Evolutionary conservation across 2,329 filamentous ascomycete genomes (phyloP).

Genomic region (Trichoderma aggressivum): DNA sequence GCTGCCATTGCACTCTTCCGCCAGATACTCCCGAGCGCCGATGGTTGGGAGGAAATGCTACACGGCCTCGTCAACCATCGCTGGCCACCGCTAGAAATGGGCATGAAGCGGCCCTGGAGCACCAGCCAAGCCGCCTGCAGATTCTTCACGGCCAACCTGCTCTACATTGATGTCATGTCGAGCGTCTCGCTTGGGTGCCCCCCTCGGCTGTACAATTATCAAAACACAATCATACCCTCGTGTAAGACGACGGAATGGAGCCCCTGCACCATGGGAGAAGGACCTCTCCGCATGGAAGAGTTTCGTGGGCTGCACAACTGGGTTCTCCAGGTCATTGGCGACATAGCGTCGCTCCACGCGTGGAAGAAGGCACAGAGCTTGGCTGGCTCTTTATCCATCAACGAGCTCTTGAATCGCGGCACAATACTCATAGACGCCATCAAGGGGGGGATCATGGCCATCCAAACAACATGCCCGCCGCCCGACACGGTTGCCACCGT

Average conservation of each 20-base stretch:
- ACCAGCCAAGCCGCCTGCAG: constrained; percentile 45
- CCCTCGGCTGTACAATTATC: constrained; percentile 43
- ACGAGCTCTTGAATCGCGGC: constrained; percentile 45
- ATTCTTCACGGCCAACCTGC: constrained; percentile 46
- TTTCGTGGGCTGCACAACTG: constrained; percentile 57
- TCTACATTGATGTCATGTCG: constrained; percentile 50
- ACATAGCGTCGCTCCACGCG: constrained; percentile 50
- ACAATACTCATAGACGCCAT: constrained; percentile 39
- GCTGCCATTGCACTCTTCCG: constrained; percentile 49
- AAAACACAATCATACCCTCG: constrained; percentile 37
- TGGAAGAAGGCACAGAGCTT: constrained; percentile 51
- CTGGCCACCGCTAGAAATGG: constrained; percentile 36
- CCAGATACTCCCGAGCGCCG: constrained; percentile 40
- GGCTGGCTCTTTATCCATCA: constrained; percentile 42
- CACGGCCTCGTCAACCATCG: constrained; percentile 29
- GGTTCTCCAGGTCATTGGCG: constrained; percentile 52
- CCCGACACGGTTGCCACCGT: constrained; percentile 9
- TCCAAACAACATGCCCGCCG: constrained; percentile 25
- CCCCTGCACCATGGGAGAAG: constrained; percentile 24
- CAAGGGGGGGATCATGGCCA: constrained; percentile 29
- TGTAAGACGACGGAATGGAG: constrained; percentile 24
- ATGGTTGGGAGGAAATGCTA: constrained; percentile 38
- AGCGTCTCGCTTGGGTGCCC: constrained; percentile 43
- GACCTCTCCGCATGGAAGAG: constrained; percentile 44
- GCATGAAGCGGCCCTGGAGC: constrained; percentile 38